These are phyloP conservation scores for Monoraphidium neglectum DNA, from an alignment of 139 green algal species.

Conservation along the genomic window DNA sequence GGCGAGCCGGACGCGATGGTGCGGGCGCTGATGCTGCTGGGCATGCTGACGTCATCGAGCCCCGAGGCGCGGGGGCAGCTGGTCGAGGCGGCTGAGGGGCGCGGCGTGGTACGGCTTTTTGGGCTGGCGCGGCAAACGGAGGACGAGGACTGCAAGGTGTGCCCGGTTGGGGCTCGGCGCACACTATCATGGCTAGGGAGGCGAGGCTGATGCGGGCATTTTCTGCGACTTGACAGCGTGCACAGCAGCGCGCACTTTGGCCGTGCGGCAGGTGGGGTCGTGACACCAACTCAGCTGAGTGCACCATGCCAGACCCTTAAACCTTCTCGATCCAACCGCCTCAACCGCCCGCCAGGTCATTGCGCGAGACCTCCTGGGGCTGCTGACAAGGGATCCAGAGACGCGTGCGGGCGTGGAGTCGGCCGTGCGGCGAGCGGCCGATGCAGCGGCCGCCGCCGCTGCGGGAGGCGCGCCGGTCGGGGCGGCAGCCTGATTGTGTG, in stretches of 20 bases:
- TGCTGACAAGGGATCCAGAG: constrained; percentile 14
- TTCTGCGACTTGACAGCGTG: background rate
- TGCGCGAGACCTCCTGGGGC: constrained; percentile 7
- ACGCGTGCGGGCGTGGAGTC: constrained; percentile 6
- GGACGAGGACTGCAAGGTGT: constrained; percentile 13
- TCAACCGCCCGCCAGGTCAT: background rate
- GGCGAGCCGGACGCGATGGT: constrained; percentile 20
- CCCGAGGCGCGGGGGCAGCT: constrained; percentile 9
- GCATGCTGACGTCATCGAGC: constrained; percentile 13
- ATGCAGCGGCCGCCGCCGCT: background rate
- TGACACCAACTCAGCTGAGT: background rate
- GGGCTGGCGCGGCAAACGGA: constrained; percentile 17
- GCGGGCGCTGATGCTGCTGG: constrained; percentile 24
- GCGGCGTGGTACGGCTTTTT: constrained; percentile 10
- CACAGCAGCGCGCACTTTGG: background rate
- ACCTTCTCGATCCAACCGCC: background rate
- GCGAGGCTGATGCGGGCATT: background rate
- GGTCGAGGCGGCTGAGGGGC: background rate
- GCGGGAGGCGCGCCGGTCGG: too few species aligned
- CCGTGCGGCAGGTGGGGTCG: background rate
- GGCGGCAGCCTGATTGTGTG: too few species aligned
- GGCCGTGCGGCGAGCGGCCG: background rate
- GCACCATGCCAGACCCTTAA: background rate
- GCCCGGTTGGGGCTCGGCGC: too few species aligned
- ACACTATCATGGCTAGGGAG: too few species aligned